Percentiles rank a stretch among this genome's conserved stretches.
phyloP scores from a whole-genome alignment of 2,329 filamentous ascomycete genomes.

The Zymoseptoria tritici region DNA sequence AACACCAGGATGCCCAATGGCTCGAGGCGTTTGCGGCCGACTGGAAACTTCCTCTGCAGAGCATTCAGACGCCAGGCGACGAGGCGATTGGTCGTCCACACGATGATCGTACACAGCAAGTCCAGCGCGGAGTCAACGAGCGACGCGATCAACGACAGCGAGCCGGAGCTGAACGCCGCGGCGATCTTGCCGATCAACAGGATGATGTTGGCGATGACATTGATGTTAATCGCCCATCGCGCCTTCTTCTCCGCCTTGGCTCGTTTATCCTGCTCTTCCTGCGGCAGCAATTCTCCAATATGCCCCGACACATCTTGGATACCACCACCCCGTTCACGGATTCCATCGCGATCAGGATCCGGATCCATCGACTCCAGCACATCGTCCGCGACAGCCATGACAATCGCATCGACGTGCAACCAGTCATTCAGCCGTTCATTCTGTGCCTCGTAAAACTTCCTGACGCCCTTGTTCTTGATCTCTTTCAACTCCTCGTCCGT shows the following conservation, averaged over 20 bases:
- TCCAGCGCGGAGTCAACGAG: conserved; percentile 56
- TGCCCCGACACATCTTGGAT: conserved; percentile 43
- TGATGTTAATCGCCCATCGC: conserved; percentile 53
- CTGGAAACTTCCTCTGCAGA: conserved; percentile 50
- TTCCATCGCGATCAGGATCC: conserved; percentile 50
- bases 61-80: conserved; percentile 50
- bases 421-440: conserved; percentile 51
- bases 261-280: conserved; percentile 46
- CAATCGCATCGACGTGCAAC: conserved; percentile 52
- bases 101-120: conserved; percentile 53
- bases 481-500: conserved; percentile 47
- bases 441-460: conserved; percentile 48
- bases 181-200: conserved; percentile 50
- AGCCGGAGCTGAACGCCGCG: conserved; percentile 49
- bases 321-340: conserved; percentile 46
- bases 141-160: conserved; percentile 54
- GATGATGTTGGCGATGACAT: conserved; percentile 53
- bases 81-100: conserved; percentile 53
- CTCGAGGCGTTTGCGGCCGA: conserved; percentile 50
- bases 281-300: conserved; percentile 49
- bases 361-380: conserved; percentile 55
- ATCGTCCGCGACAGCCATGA: conserved; percentile 50
- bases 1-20: conserved; percentile 57
- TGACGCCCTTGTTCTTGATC: conserved; percentile 48
- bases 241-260: conserved; percentile 42